Conservation (phyloP, 306 rosid genomes). For the Pachyrhizus erosus region DNA sequence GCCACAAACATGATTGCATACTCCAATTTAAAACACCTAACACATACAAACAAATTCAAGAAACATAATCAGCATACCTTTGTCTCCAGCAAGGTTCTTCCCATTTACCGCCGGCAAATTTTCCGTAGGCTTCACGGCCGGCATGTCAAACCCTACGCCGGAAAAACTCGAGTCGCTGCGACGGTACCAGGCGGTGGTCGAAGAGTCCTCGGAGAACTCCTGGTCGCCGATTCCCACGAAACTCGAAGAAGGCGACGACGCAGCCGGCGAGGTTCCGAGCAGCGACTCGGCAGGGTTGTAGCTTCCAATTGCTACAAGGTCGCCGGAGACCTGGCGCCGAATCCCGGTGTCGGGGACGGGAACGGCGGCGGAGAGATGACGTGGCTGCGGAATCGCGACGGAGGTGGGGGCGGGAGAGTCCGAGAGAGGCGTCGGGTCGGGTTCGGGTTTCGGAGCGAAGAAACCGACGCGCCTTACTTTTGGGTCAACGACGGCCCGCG, state of each 20-base stretch:
- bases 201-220: conserved; percentile 65
- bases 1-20: background rate
- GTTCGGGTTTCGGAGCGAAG: conserved; percentile 49
- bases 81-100: conserved; percentile 35
- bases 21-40: background rate
- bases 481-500: conserved; percentile 69
- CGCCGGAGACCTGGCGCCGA: conserved; percentile 54
- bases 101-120: conserved; percentile 33
- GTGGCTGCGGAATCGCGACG: conserved; percentile 66
- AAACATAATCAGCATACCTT: conserved; percentile 45
- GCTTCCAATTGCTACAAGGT: conserved; percentile 60
- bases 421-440: conserved; percentile 42
- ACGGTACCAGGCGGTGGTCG: conserved; percentile 47
- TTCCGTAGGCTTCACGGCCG: conserved; percentile 33
- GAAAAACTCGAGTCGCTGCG: conserved; percentile 54
- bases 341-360: conserved; percentile 67
- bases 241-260: conserved; percentile 58
- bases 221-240: conserved; percentile 49
- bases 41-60: background rate
- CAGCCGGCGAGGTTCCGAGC: conserved; percentile 58
- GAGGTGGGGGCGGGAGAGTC: conserved; percentile 46
- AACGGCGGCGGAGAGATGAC: conserved; percentile 62
- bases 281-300: conserved; percentile 61
- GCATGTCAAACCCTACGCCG: conserved; percentile 52
- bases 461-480: conserved; percentile 82